Conservation (phyloP, 129 eudicot species). For the Helichrysum umbraculigerum region DNA sequence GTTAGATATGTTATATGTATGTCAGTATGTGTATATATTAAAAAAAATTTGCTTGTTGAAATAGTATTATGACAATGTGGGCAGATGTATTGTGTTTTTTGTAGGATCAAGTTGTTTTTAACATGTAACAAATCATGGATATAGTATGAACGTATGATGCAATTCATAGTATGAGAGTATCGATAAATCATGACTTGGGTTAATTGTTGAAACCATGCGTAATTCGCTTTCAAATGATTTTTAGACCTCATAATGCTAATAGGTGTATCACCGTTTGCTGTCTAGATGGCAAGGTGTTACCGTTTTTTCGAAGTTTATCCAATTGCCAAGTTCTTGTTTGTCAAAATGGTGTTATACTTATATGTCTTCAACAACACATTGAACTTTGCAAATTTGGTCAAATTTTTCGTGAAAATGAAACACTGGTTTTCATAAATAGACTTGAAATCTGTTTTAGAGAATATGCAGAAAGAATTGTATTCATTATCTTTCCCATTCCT, state of each 20-base stretch:
- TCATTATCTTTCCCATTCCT: not conserved
- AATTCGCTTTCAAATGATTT: not conserved
- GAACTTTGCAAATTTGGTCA: too few relatives aligned
- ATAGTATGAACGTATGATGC: not conserved
- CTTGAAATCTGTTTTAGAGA: too few relatives aligned
- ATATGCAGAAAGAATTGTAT: not conserved
- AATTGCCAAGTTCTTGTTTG: not conserved
- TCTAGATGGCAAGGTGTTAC: not conserved
- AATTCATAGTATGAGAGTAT: not conserved
- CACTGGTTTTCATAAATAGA: not conserved
- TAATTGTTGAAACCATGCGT: not conserved
- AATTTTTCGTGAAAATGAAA: too few relatives aligned
- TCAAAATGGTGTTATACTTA: not conserved
- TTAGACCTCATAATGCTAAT: not conserved
- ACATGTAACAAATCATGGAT: not conserved
- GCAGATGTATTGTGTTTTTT: not conserved
- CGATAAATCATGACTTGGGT: not conserved
- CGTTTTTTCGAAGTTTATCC: not conserved
- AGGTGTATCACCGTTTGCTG: not conserved
- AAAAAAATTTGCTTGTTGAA: conserved; percentile 3
- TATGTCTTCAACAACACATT: not conserved
- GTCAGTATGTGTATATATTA: too few relatives aligned
- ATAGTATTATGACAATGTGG: not conserved
- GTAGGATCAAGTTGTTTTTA: not conserved
- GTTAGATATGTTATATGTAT: not conserved